A percentile compares a stretch with the other conserved stretches of the same genome.
Conservation (phyloP, 768 basidiomycete genomes). For the Boletellus emodensis region DNA sequence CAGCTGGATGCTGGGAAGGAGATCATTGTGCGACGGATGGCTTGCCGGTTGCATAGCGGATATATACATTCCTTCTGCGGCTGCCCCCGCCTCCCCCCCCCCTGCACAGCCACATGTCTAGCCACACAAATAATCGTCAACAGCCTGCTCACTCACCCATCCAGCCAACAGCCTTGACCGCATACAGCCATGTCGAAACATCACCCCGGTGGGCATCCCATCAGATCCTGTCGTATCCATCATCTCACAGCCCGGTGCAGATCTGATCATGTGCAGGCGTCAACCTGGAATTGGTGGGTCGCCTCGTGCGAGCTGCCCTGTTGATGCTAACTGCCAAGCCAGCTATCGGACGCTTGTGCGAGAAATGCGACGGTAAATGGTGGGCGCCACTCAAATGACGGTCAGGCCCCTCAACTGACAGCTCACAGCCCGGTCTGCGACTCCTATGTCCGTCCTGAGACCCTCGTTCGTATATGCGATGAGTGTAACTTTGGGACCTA, state of each 20-base stretch:
- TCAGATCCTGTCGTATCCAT: background rate
- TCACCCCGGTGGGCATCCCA: constrained; percentile 60
- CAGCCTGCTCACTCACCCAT: constrained; percentile 4
- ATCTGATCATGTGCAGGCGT: constrained; percentile 97
- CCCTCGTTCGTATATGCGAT: constrained; percentile 96
- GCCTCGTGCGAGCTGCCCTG: background rate
- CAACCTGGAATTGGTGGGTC: constrained; percentile 92
- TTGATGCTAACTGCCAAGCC: constrained; percentile 8
- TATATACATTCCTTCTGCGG: background rate
- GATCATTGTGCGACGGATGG: constrained; percentile 21
- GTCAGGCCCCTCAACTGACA: background rate
- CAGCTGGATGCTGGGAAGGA: constrained; percentile 31
- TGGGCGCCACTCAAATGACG: constrained; percentile 34
- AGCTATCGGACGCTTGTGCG: constrained; percentile 98
- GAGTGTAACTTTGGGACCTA: constrained; percentile 99
- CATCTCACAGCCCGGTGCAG: constrained; percentile 37
- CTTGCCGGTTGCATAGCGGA: background rate
- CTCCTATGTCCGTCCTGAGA: constrained; percentile 98
- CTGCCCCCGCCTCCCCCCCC: background rate
- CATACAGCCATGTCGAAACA: constrained; percentile 74
- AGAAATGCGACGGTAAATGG: constrained; percentile 99
- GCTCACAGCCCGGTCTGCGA: constrained; percentile 87
- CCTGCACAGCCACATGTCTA: constrained; percentile 14
- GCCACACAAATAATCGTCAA: constrained; percentile 12
- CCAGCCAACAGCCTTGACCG: background rate